Evolutionary conservation across 2,329 filamentous ascomycete genomes (phyloP), one percentile per base, ranked within the genome.

Genomic region (Cladophialophora bantiana): DNA sequence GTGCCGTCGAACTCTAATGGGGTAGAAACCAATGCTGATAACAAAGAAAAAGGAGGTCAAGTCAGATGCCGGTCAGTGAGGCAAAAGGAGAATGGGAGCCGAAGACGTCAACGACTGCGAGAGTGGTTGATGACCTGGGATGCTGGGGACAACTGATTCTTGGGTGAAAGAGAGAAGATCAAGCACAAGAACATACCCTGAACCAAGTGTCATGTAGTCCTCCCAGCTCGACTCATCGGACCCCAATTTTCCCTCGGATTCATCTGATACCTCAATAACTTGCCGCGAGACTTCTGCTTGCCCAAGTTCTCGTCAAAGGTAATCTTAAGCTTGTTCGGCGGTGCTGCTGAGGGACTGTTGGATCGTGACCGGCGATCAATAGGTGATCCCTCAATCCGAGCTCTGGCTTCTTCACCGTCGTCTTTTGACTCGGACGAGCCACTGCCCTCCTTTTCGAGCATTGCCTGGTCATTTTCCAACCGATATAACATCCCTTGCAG

Each of bases 211-310:
- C n/a, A 58, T 4, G 55, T 18, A n/a, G 32, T 42, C 20, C 55
- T 68, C 31, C 70, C 68, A 38, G 82, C 82, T 42, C 80, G 78
- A 66, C 76, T 81, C 87, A 96, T 88, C 0, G 95, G 95, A 0
- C 95, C 95, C 95, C 95, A 99, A 77, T 98, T 95, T 75, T 93
- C 89, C 67, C 90, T 84, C 54, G 95, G 95, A 76, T 98, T 98
- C 68, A 89, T 81, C 81, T 97, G 95, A 78, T 97, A 99, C 69
- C 94, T 85, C 62, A 96, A 88, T 54, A 96, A 83, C 70, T 89
- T 90, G 76, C 87, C 89, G 57, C 82, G 84, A 61, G 86, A 85
- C 69, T 83, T 85, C 67, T 92, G 89, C 72, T 84, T 89, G 0
- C 94, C 94, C 12, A 97, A 83, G 62, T 83, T 77, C 71, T 95